Base-by-base conservation (phyloP, 1,139 yeast genomes). In the Hemisphaericaspora xylanilytica region DNA sequence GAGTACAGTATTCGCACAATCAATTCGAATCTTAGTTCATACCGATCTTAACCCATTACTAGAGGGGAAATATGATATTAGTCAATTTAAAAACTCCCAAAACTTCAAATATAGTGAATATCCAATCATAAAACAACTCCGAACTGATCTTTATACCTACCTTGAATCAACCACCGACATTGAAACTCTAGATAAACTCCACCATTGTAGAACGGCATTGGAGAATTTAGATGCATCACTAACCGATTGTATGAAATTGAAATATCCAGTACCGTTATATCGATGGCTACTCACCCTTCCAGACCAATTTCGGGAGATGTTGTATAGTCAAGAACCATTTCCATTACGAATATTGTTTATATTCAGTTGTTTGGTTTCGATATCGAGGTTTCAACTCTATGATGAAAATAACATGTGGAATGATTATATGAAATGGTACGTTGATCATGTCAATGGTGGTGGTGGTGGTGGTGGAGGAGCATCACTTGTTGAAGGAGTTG, bases 261-360 rank as follows among this genome's bases (percentile, higher is more conserved):
- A 56, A 37, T 55, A 52, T 36, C 65, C 65, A 3, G 40, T 59
- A 3, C 66, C 69, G 2, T 34, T 66, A 4, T 58, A 50, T 37
- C 46, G 61, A 34, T 63, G 64, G 61, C 37, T 64, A 8, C 47
- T 62, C 16, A 32, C 57, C n/a, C 28, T 59, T 3, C 43, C 48
- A 5, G 41, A 41, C 6, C 46, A 46, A 3, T 53, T 57, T 30
- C 48, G 56, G 13, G 52, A 42, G 2, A 37, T 60, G 37, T 43
- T 61, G 4, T 51, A 59, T 31, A 21, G 28, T 2, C 45, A 52
- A 30, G 45, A 63, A 41, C 50, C 43, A 18, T 54, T 55, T 40
- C 63, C 67, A 0, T 42, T 65, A 10, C 49, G 62, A 21, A 11
- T 65, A 2, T 42, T 66, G 21, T 63, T 43, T 37, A 45, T 50